These are phyloP conservation scores for Porphyrellus cyaneotinctus DNA, from an alignment of 768 basidiomycete species.

Conservation along the genomic window DNA sequence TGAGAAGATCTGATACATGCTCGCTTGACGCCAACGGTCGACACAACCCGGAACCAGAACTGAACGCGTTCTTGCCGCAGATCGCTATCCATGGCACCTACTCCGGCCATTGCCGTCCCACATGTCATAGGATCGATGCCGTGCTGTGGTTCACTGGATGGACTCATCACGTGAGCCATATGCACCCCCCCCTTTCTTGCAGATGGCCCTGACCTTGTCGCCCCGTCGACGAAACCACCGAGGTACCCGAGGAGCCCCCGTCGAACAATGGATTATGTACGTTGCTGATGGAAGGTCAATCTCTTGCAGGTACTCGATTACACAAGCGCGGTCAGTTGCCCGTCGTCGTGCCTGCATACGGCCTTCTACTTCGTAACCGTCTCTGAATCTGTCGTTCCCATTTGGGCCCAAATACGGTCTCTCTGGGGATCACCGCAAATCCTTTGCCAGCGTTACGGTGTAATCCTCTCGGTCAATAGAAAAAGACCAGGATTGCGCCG, in stretches of 20 bases:
- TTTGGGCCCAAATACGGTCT: background rate
- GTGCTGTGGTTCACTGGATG: background rate
- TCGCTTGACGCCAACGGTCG: slow-evolving; percentile 5
- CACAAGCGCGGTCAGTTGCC: background rate
- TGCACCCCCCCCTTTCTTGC: no score
- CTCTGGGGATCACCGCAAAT: background rate
- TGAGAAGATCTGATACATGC: slow-evolving; percentile 12
- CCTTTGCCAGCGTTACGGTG: background rate
- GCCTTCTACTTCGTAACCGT: background rate
- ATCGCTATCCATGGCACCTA: slow-evolving; percentile 9
- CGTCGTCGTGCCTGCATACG: slow-evolving; percentile 13
- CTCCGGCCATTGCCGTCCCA: slow-evolving; percentile 4
- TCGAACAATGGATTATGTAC: background rate
- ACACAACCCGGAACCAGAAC: slow-evolving; percentile 19
- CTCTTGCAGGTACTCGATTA: background rate
- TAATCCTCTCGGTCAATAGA: background rate
- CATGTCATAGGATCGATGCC: background rate
- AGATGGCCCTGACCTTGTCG: background rate
- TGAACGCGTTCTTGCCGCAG: slow-evolving; percentile 10
- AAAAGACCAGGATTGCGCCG: background rate
- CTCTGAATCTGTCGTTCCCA: background rate
- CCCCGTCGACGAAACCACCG: slow-evolving; percentile 5
- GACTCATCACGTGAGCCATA: background rate
- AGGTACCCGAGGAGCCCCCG: slow-evolving; percentile 10
- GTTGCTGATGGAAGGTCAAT: background rate